A percentile compares a stretch with the other conserved stretches of the same genome.
Evolutionary conservation across 176 grass and related monocot species (phyloP).

Genomic region (Musa beccarii): DNA sequence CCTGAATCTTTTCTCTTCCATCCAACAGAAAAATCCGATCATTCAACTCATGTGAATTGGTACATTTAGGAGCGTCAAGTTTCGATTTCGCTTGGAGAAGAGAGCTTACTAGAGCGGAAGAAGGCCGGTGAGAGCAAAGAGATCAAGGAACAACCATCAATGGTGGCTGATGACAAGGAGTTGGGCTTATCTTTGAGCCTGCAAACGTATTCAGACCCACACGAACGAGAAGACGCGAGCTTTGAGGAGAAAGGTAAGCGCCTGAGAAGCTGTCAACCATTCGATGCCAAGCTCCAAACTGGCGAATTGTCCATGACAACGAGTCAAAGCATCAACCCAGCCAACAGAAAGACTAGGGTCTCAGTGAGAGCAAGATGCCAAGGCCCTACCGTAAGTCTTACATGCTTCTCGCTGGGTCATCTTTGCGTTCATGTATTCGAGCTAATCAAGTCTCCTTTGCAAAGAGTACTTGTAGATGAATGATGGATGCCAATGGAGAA

Average conservation of each 20-base stretch:
- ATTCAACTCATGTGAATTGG: too few relatives aligned
- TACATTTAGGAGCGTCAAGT: slow-evolving; percentile 47
- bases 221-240: not conserved
- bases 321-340: slow-evolving; percentile 74
- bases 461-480: slow-evolving; percentile 51
- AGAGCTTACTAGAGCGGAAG: not conserved
- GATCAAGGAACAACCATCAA: slow-evolving; percentile 23
- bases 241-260: slow-evolving; percentile 9
- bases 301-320: slow-evolving; percentile 27
- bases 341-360: slow-evolving; percentile 97
- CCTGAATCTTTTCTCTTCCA: too few relatives aligned
- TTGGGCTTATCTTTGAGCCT: slow-evolving; percentile 64
- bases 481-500: slow-evolving; percentile 96
- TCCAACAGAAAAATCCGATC: too few relatives aligned
- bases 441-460: too few relatives aligned
- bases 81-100: slow-evolving; percentile 50
- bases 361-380: slow-evolving; percentile 84
- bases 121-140: slow-evolving; percentile 27
- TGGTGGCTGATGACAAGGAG: slow-evolving; percentile 31
- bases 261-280: slow-evolving; percentile 21
- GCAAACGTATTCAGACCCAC: slow-evolving; percentile 27
- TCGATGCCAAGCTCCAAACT: not conserved
- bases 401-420: too few relatives aligned
- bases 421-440: too few relatives aligned
- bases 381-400: slow-evolving; percentile 74